These are phyloP conservation scores for Cladosporium colombiae DNA, from an alignment of 2,329 filamentous ascomycete genomes.

Conservation along the genomic window DNA sequence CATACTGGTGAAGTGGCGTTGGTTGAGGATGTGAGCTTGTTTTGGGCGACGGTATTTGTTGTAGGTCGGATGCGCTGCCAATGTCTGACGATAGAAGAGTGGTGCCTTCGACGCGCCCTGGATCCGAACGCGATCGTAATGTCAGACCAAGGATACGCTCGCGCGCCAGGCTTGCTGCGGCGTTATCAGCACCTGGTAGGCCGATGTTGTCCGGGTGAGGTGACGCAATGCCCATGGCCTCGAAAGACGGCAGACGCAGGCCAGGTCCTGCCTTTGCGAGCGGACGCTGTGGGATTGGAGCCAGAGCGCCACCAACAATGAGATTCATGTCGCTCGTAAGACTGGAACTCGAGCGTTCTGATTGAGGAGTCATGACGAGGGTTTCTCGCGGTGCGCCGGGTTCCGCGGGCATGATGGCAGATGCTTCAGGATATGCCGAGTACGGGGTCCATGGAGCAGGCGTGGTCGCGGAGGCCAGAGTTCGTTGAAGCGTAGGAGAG, in stretches of 20 bases:
- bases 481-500: constrained; percentile 22
- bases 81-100: constrained; percentile 14
- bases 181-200: constrained; percentile 27
- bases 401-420: constrained; percentile 22
- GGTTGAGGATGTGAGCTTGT: constrained; percentile 1
- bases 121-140: constrained; percentile 5
- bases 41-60: not conserved
- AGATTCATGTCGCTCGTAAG: constrained; percentile 28
- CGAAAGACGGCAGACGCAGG: constrained; percentile 56
- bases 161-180: constrained; percentile 23
- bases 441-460: constrained; percentile 22
- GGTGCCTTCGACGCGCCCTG: constrained; percentile 7
- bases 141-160: constrained; percentile 7
- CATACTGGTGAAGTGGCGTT: constrained; percentile 34
- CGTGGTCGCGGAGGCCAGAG: constrained; percentile 3
- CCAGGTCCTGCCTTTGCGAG: constrained; percentile 34
- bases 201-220: constrained; percentile 46
- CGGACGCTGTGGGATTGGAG: constrained; percentile 25
- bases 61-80: constrained; percentile 7
- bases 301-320: constrained; percentile 33
- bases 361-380: constrained; percentile 28
- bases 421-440: constrained; percentile 17
- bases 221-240: constrained; percentile 52
- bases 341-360: constrained; percentile 16
- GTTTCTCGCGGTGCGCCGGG: constrained; percentile 22